Conservation (phyloP, 2,329 filamentous ascomycete genomes). For the Cytospora schulzeri region DNA sequence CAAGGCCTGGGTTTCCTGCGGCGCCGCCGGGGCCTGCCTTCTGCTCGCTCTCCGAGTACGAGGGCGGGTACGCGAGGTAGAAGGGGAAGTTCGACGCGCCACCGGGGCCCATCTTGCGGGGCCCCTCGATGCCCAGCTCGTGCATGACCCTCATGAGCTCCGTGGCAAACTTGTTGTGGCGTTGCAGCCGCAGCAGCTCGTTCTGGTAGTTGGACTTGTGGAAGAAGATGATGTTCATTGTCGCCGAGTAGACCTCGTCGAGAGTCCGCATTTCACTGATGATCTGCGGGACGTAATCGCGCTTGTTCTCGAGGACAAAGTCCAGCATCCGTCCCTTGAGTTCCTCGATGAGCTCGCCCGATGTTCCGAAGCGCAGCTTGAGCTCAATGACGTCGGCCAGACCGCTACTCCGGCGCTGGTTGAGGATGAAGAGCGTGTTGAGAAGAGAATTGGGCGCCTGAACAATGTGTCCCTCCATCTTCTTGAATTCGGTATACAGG, state of each 20-base stretch:
- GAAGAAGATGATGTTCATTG: conserved; percentile 92
- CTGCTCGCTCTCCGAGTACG: conserved; percentile 28
- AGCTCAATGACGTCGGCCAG: conserved; percentile 85
- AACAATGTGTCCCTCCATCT: conserved; percentile 95
- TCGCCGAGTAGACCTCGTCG: conserved; percentile 81
- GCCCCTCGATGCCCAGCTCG: conserved; percentile 82
- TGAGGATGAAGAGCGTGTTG: conserved; percentile 91
- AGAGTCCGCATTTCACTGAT: conserved; percentile 72
- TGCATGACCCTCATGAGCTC: conserved; percentile 87
- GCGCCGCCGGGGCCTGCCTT: conserved; percentile 16
- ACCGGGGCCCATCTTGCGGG: conserved; percentile 71
- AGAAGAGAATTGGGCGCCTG: conserved; percentile 94
- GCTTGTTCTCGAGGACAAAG: conserved; percentile 82
- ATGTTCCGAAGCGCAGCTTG: conserved; percentile 85
- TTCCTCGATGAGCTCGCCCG: conserved; percentile 77
- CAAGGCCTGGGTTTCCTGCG: conserved; percentile 7
- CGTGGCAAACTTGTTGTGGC: conserved; percentile 92
- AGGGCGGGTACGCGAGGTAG: conserved; percentile 44
- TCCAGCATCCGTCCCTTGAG: conserved; percentile 80
- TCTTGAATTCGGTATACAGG: conserved; percentile 96
- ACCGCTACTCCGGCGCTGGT: conserved; percentile 86
- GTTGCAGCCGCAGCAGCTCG: conserved; percentile 82
- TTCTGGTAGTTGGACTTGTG: conserved; percentile 98
- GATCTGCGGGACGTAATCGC: conserved; percentile 63
- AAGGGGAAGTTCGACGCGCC: conserved; percentile 68